Conservation (phyloP, 2,329 filamentous ascomycete species). For the Colletotrichum sp. region DNA sequence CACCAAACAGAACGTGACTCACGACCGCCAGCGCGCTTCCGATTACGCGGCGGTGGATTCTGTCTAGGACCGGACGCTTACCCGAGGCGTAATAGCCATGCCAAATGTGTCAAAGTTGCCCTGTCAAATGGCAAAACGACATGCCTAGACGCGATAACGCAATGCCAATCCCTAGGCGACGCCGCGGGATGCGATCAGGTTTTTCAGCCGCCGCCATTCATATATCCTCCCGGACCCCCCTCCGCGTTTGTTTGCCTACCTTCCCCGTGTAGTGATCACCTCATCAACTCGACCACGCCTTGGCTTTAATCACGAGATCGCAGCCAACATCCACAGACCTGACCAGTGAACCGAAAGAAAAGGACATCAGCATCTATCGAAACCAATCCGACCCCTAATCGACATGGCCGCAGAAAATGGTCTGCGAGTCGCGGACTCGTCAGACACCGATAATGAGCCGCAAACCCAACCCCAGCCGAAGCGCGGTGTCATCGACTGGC, state of each 20-base stretch:
- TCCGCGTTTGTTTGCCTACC: not conserved
- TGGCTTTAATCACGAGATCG: not conserved
- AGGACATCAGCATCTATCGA: not conserved
- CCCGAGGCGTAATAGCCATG: constrained; percentile 7
- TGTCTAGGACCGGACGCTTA: not conserved
- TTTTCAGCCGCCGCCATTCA: not conserved
- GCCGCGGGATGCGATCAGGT: not conserved
- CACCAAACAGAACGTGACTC: constrained; percentile 12
- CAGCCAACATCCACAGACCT: not conserved
- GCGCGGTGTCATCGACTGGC: constrained; percentile 14
- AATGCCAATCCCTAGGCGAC: constrained; percentile 4
- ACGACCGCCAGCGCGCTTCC: constrained; percentile 7
- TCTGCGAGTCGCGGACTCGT: constrained; percentile 7
- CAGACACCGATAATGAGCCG: constrained; percentile 11
- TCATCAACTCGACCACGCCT: not conserved
- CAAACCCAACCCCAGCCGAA: not conserved
- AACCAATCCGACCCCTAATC: not conserved
- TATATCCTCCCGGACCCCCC: not conserved
- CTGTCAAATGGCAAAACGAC: constrained; percentile 1
- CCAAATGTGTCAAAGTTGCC: not conserved
- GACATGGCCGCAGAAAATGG: constrained; percentile 8
- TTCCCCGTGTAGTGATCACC: not conserved
- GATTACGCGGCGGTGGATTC: constrained; percentile 16
- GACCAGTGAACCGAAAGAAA: not conserved
- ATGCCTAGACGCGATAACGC: constrained; percentile 16